phyloP scores from a whole-genome alignment of 441 rosid genomes.

The Caryocar brasiliense region DNA sequence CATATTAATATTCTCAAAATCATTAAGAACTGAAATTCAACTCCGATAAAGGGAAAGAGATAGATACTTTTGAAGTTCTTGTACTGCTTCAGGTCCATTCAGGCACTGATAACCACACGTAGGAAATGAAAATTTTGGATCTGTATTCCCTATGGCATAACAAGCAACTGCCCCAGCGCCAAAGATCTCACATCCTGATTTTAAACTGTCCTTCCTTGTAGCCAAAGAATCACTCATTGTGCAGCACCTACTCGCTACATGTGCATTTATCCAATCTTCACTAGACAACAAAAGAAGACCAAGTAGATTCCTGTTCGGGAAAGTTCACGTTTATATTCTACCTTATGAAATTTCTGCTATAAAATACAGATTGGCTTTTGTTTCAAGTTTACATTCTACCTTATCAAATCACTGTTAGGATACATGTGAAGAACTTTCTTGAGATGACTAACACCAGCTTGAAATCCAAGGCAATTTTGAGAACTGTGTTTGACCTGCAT shows the following conservation, averaged over 20 bases:
- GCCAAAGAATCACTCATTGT: slow-evolving; percentile 23
- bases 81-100: slow-evolving; percentile 42
- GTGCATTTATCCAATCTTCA: slow-evolving; percentile 44
- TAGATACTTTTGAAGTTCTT: slow-evolving; percentile 62
- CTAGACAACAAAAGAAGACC: slow-evolving; percentile 70
- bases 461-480: slow-evolving; percentile 51
- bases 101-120: slow-evolving; percentile 54
- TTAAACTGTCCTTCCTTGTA: slow-evolving; percentile 38
- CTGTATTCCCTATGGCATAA: slow-evolving; percentile 55
- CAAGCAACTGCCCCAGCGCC: slow-evolving; percentile 83
- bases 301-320: slow-evolving; percentile 63
- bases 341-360: slow-evolving; percentile 69
- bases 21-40: neutral
- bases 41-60: neutral
- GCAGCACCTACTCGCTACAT: slow-evolving; percentile 57
- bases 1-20: neutral
- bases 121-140: slow-evolving; percentile 67
- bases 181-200: slow-evolving; percentile 57
- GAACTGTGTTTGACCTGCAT: slow-evolving; percentile 65
- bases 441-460: slow-evolving; percentile 62
- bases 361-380: no score
- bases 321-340: slow-evolving; percentile 17
- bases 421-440: slow-evolving; percentile 68
- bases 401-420: slow-evolving; percentile 67
- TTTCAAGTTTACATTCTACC: slow-evolving; percentile 34